Percentiles rank a stretch among this genome's conserved stretches.
phyloP scores from a whole-genome alignment of 805 yeast species.

The Yarrowia sp. region DNA sequence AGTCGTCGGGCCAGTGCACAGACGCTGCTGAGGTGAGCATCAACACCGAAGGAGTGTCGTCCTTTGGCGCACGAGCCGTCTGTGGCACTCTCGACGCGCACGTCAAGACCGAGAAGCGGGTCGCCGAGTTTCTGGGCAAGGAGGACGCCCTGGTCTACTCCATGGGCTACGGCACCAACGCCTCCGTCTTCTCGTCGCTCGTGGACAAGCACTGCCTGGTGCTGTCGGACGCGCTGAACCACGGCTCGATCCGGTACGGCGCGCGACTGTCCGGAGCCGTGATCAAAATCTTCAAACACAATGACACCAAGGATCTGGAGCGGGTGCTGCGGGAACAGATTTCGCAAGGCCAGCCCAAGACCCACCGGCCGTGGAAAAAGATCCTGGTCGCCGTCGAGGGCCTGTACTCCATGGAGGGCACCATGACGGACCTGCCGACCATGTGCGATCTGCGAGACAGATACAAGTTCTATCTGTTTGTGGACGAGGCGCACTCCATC shows the following conservation, averaged over 20 bases:
- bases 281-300: constrained; percentile 90
- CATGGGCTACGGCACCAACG: constrained; percentile 97
- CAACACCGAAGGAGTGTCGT: constrained; percentile 74
- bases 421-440: constrained; percentile 79
- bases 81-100: constrained; percentile 83
- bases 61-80: constrained; percentile 76
- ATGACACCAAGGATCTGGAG: constrained; percentile 84
- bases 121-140: constrained; percentile 89
- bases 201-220: constrained; percentile 89
- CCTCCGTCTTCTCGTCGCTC: constrained; percentile 80
- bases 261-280: constrained; percentile 91
- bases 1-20: constrained; percentile 90
- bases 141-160: constrained; percentile 86
- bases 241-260: constrained; percentile 95
- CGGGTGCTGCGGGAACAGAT: constrained; percentile 79
- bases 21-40: constrained; percentile 71
- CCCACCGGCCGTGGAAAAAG: constrained; percentile 93
- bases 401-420: constrained; percentile 77
- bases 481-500: constrained; percentile 98
- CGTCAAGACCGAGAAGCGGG: constrained; percentile 69
- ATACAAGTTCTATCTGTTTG: constrained; percentile 86
- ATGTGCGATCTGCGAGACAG: constrained; percentile 75
- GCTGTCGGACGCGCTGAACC: constrained; percentile 92
- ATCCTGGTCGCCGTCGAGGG: constrained; percentile 88
- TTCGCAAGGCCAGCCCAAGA: constrained; percentile 91